Evolutionary conservation across 169 alveolate genomes (phyloP).

Genomic region (Theileria annulata): DNA sequence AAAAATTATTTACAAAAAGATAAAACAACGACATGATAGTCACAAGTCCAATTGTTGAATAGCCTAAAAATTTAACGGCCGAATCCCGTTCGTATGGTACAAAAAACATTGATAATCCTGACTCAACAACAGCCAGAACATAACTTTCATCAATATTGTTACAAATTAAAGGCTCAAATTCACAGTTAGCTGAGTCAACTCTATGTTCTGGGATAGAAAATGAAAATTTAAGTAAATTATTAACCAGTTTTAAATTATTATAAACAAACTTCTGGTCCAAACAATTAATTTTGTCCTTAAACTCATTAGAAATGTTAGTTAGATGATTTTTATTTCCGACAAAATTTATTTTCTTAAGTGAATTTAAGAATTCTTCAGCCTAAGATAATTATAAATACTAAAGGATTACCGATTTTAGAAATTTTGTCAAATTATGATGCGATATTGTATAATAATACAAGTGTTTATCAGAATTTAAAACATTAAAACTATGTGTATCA

Average conservation of each 20-base stretch:
- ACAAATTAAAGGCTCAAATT: not conserved
- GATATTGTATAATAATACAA: not conserved
- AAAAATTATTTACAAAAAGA: constrained; percentile 19
- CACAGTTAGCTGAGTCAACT: not conserved
- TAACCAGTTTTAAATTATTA: not conserved
- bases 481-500: too few relatives aligned
- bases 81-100: not conserved
- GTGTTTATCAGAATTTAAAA: too few relatives aligned
- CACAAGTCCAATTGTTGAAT: constrained; percentile 48
- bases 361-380: not conserved
- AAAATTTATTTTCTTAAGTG: not conserved
- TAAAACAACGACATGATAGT: constrained; percentile 21
- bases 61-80: constrained; percentile 12
- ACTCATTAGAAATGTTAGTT: not conserved
- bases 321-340: not conserved
- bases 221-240: not conserved
- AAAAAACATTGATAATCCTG: not conserved
- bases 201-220: not conserved
- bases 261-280: not conserved
- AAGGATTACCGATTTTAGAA: not conserved
- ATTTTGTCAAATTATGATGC: not conserved
- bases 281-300: not conserved
- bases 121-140: not conserved
- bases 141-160: not conserved
- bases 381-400: not conserved